These are phyloP conservation scores for Chamaecrista fasciculata DNA, from an alignment of 306 rosid species.

Conservation along the genomic window DNA sequence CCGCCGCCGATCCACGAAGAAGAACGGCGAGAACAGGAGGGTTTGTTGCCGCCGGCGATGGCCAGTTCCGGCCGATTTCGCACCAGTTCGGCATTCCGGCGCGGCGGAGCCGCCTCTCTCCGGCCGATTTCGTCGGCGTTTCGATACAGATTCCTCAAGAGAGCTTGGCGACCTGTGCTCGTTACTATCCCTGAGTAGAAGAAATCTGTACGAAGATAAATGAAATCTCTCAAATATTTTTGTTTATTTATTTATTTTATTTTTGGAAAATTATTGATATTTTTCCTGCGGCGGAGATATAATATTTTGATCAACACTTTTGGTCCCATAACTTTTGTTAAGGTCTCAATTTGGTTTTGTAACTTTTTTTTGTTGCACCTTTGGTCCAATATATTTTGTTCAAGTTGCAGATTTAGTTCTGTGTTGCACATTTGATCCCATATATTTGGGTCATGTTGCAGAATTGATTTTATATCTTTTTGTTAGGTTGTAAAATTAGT, in stretches of 20 bases:
- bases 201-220: constrained; percentile 28
- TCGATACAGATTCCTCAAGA: constrained; percentile 60
- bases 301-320: too few relatives aligned
- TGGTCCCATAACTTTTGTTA: too few relatives aligned
- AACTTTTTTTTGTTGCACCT: too few relatives aligned
- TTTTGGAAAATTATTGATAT: not conserved
- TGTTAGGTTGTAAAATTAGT: too few relatives aligned
- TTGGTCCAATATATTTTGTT: too few relatives aligned
- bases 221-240: not conserved
- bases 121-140: constrained; percentile 52
- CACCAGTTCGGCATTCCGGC: constrained; percentile 25
- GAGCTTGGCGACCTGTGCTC: constrained; percentile 85
- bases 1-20: constrained; percentile 29
- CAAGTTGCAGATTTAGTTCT: too few relatives aligned
- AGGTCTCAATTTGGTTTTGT: too few relatives aligned
- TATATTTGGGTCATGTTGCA: too few relatives aligned
- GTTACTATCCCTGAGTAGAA: constrained; percentile 72
- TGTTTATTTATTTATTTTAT: not conserved
- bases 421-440: too few relatives aligned
- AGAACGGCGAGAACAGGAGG: constrained; percentile 27
- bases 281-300: not conserved
- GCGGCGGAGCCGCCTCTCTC: constrained; percentile 35
- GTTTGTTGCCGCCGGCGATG: constrained; percentile 27
- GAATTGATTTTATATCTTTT: too few relatives aligned
- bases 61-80: constrained; percentile 24